Conservation (phyloP, 2,329 filamentous ascomycete genomes). For the Juglanconis oblonga region DNA sequence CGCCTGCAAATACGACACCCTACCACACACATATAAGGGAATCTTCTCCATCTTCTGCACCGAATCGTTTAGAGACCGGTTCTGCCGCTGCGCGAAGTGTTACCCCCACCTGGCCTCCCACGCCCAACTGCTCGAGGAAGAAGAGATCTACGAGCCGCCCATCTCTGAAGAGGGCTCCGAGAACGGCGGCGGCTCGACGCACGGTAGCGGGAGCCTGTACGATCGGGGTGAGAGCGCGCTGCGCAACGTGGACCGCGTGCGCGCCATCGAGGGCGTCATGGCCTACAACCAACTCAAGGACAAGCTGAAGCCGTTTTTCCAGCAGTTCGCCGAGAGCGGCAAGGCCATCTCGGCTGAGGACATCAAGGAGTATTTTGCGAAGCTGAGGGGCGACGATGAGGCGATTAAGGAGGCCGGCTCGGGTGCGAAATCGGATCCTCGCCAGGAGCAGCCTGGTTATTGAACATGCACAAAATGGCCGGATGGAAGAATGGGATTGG, state of each 20-base stretch:
- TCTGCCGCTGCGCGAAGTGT: slow-evolving; percentile 83
- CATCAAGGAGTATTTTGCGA: slow-evolving; percentile 95
- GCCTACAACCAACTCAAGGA: slow-evolving; percentile 96
- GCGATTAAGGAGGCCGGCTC: slow-evolving; percentile 63
- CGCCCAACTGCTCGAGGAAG: slow-evolving; percentile 85
- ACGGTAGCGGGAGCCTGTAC: slow-evolving; percentile 77
- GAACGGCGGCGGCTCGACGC: slow-evolving; percentile 52
- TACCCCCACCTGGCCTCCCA: slow-evolving; percentile 70
- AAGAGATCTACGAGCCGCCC: slow-evolving; percentile 90
- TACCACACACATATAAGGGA: slow-evolving; percentile 54
- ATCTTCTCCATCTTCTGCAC: slow-evolving; percentile 81
- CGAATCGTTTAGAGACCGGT: slow-evolving; percentile 71
- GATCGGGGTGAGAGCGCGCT: slow-evolving; percentile 92
- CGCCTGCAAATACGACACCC: slow-evolving; percentile 57
- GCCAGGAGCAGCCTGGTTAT: slow-evolving; percentile 54
- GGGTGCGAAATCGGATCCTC: slow-evolving; percentile 41
- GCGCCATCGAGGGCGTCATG: slow-evolving; percentile 95
- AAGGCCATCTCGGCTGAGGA: slow-evolving; percentile 88
- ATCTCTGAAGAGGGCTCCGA: slow-evolving; percentile 65
- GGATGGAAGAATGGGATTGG: background rate
- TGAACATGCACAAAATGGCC: slow-evolving; percentile 24
- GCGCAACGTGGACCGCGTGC: slow-evolving; percentile 86
- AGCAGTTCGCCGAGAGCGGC: slow-evolving; percentile 90
- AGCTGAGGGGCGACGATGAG: slow-evolving; percentile 82
- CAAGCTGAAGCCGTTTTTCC: slow-evolving; percentile 90